Conservation (phyloP, 2,329 filamentous ascomycete species). For the Chaetomium sp. region DNA sequence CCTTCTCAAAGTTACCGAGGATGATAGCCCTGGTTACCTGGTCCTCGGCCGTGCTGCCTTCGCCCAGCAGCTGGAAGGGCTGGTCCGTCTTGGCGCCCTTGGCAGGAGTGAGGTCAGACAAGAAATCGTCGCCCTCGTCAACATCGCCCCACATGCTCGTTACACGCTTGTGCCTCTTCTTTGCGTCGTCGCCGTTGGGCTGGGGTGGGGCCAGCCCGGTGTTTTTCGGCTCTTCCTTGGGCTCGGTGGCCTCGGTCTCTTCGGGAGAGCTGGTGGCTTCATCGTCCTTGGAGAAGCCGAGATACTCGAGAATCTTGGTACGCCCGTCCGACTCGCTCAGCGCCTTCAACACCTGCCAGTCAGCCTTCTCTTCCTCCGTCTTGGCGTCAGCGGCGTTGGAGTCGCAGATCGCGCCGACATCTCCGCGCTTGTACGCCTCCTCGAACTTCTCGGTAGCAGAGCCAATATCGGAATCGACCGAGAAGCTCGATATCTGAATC, state of each 20-base stretch:
- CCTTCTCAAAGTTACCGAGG: constrained; percentile 86
- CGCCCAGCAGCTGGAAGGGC: constrained; percentile 86
- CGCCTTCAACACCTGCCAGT: constrained; percentile 94
- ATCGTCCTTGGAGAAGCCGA: constrained; percentile 74
- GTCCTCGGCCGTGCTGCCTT: constrained; percentile 82
- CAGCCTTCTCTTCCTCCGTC: constrained; percentile 88
- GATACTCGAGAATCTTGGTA: constrained; percentile 80
- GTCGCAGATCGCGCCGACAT: constrained; percentile 78
- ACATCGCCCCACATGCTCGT: constrained; percentile 78
- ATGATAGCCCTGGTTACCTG: constrained; percentile 85
- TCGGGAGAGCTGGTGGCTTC: constrained; percentile 38
- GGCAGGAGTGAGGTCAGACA: constrained; percentile 80
- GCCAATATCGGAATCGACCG: constrained; percentile 83
- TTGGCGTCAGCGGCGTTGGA: constrained; percentile 73
- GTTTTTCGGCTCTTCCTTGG: constrained; percentile 29
- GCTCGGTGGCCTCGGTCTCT: constrained; percentile 25
- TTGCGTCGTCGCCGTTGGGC: constrained; percentile 49
- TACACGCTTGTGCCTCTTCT: constrained; percentile 65
- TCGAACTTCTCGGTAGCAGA: constrained; percentile 85
- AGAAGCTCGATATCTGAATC: constrained; percentile 83
- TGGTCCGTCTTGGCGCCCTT: constrained; percentile 93
- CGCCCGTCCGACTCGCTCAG: constrained; percentile 83
- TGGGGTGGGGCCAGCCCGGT: constrained; percentile 39
- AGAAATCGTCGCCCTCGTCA: constrained; percentile 78
- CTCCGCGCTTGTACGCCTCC: constrained; percentile 73